phyloP scores from a whole-genome alignment of 2,329 filamentous ascomycete genomes.

The Alternaria alternata region DNA sequence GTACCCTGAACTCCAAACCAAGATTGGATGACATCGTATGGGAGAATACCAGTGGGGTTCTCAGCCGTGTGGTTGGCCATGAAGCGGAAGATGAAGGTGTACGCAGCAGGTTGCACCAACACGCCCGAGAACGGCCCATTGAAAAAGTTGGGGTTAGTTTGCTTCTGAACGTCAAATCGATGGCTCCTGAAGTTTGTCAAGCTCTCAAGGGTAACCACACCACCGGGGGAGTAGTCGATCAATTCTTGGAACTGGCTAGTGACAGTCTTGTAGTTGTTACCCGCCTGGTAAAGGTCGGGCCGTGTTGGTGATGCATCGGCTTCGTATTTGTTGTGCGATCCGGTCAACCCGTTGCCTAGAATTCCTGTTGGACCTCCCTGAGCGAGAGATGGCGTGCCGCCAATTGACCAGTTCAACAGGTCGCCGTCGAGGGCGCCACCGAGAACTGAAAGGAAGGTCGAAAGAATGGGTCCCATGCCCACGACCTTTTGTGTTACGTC shows the following conservation, averaged over 20 bases:
- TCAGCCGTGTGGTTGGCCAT: constrained; percentile 37
- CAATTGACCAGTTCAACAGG: constrained; percentile 30
- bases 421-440: constrained; percentile 32
- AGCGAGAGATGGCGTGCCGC: constrained; percentile 30
- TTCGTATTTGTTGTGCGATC: constrained; percentile 38
- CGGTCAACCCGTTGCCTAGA: constrained; percentile 28
- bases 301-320: constrained; percentile 34
- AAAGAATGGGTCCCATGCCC: constrained; percentile 27
- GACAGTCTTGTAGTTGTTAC: constrained; percentile 35
- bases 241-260: constrained; percentile 31
- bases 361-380: constrained; percentile 29
- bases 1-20: constrained; percentile 33
- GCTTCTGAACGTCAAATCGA: constrained; percentile 29
- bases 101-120: constrained; percentile 36
- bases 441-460: constrained; percentile 27
- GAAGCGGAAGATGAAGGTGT: constrained; percentile 38
- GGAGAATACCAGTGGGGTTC: constrained; percentile 23
- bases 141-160: constrained; percentile 32
- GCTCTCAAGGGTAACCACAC: constrained; percentile 30
- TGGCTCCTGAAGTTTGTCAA: constrained; percentile 29
- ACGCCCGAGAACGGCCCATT: constrained; percentile 34
- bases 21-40: constrained; percentile 28
- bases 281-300: constrained; percentile 30
- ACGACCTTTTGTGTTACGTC: constrained; percentile 30
- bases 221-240: constrained; percentile 31